Percentiles rank a stretch among this genome's conserved stretches.
Evolutionary conservation across 345 rosid species (phyloP).

Genomic region (Salix caprea): DNA sequence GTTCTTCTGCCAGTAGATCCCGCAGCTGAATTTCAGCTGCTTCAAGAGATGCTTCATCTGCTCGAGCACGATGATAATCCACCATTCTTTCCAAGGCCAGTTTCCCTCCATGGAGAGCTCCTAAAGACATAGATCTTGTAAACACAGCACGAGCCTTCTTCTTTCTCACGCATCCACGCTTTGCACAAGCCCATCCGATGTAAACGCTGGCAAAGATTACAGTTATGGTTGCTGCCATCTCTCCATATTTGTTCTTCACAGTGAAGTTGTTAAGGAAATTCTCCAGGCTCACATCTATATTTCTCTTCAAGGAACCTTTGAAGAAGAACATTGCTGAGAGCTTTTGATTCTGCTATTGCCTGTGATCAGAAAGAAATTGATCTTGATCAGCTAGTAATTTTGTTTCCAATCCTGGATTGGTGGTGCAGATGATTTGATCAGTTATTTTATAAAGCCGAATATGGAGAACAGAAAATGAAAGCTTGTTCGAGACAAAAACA

Average conservation of each 20-base stretch:
- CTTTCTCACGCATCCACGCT: conserved; percentile 23
- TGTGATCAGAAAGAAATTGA: background rate
- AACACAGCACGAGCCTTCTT: conserved; percentile 1
- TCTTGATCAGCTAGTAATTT: background rate
- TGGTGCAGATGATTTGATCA: background rate
- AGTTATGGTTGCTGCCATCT: conserved; percentile 32
- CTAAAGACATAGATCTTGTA: conserved; percentile 45
- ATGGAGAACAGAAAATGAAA: background rate
- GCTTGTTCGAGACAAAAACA: background rate
- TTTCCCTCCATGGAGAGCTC: conserved; percentile 51
- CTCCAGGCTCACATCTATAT: conserved; percentile 10
- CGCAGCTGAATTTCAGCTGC: conserved; percentile 30
- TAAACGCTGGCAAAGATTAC: conserved; percentile 38
- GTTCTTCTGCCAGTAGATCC: conserved; percentile 22
- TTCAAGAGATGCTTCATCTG: conserved; percentile 19
- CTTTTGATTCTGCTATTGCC: background rate
- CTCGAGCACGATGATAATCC: conserved; percentile 40
- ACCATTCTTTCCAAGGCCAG: conserved; percentile 47
- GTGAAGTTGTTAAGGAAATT: conserved; percentile 18
- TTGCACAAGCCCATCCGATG: conserved; percentile 39
- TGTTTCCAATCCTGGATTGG: background rate
- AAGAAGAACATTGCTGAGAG: background rate
- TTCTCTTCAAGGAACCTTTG: background rate
- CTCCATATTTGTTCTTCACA: conserved; percentile 40
- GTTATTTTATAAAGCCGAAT: background rate